Evolutionary conservation across 805 yeast species (phyloP), one percentile per base, ranked within the genome.

Genomic region (Metschnikowia lochheadii): DNA sequence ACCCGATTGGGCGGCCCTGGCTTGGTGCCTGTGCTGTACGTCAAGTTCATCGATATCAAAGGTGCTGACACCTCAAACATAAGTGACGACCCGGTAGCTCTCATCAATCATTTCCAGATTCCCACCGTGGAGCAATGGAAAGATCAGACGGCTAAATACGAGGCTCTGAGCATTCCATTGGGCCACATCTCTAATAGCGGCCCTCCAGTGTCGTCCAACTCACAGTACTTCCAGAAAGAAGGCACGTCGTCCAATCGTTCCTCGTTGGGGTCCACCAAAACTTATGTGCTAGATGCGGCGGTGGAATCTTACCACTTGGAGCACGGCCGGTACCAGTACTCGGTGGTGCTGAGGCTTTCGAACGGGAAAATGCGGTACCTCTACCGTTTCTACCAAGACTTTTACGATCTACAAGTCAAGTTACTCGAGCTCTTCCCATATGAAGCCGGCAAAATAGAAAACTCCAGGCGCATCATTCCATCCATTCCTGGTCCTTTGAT

Each of bases 71-170:
- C 56, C 33, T 54, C 55, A 34, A 75, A 85, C 49, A 38, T 53
- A 5, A 48, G 45, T 14, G 74, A 86, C 45, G 74, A 82, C 57
- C 73, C 66, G 55, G 56, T 65, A 55, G 54, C 81, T 46, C 77
- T 82, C 36, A 85, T 94, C 39, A 71, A 75, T 46, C 70, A 73
- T 31, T 89, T 87, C 40, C 80, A 81, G 48, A 78, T 94, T 55
- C 99, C 99, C 14, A 83, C 91, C 0, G 96, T 94, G 15, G 96
- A 90, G 56, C 94, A 90, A 64, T 94, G 99, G 99, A 94, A 94
- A 69, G 81, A 79, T 48, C 82, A 82, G 57, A 89, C 94, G 29
- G 96, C 96, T 14, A 87, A 83, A 65, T 95, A 94, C 68, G 92
- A 92, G 69, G 97, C 97, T 1, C 82, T 89, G 55, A 84, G 91